These are phyloP conservation scores for Diversispora epigaea DNA, from an alignment of 192 early-diverging fungal genomes.

Conservation along the genomic window DNA sequence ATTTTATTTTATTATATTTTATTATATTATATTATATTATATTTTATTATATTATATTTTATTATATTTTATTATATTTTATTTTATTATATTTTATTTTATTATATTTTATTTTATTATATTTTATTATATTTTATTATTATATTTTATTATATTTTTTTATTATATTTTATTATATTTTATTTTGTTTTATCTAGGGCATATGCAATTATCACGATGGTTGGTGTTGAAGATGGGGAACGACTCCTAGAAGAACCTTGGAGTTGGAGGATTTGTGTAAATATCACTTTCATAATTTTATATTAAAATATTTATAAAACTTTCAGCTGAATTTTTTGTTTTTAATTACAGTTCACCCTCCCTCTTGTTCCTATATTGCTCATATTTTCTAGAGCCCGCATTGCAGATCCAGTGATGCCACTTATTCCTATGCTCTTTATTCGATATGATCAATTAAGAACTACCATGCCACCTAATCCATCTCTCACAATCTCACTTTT, in stretches of 20 bases:
- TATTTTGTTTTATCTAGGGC: conserved; percentile 39
- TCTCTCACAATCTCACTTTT: conserved; percentile 59
- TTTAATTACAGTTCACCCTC: conserved; percentile 36
- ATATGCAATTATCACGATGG: conserved; percentile 64
- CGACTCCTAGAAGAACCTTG: conserved; percentile 55
- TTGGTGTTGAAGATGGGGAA: conserved; percentile 63
- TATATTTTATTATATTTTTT: too few species aligned
- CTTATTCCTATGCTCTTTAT: conserved; percentile 60
- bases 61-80: not conserved
- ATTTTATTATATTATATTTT: not conserved
- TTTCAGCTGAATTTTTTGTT: not conserved
- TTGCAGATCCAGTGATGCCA: conserved; percentile 61
- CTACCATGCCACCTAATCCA: conserved; percentile 62
- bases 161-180: too few species aligned
- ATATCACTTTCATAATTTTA: conserved; percentile 18
- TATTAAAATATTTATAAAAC: not conserved
- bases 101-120: not conserved
- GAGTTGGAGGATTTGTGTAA: conserved; percentile 65
- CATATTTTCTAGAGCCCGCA: conserved; percentile 58
- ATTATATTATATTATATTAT: too few species aligned
- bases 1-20: too few species aligned
- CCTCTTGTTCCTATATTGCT: conserved; percentile 63
- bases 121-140: not conserved
- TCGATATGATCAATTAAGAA: conserved; percentile 52
- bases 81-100: too few species aligned